These are phyloP conservation scores for Pleurotus tuber-regium DNA, from an alignment of 768 basidiomycete genomes.

Conservation along the genomic window DNA sequence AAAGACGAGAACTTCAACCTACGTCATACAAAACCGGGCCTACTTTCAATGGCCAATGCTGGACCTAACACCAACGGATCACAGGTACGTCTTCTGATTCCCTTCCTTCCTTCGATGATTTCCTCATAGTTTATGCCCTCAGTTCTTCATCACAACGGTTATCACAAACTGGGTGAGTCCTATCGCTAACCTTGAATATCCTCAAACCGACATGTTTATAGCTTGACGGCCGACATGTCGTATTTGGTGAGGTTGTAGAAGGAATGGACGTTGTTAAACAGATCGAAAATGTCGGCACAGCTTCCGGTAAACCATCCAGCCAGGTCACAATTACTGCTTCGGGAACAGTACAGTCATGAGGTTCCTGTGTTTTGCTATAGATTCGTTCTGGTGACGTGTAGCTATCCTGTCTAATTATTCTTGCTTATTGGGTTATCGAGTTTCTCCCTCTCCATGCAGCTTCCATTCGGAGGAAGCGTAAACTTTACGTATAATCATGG, in stretches of 20 bases:
- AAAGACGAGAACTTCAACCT: conserved; percentile 79
- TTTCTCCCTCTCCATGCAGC: neutral
- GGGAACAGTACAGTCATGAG: conserved; percentile 33
- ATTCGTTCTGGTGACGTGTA: neutral
- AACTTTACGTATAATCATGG: neutral
- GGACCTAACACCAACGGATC: conserved; percentile 81
- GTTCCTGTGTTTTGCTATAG: neutral
- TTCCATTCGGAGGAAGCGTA: neutral
- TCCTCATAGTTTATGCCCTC: neutral
- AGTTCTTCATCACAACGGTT: conserved; percentile 81
- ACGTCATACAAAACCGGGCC: conserved; percentile 63
- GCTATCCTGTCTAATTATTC: neutral
- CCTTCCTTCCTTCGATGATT: neutral
- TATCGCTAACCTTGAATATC: neutral
- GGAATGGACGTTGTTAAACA: conserved; percentile 64
- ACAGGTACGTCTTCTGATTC: conserved; percentile 40
- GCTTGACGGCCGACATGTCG: conserved; percentile 67
- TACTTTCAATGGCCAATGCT: conserved; percentile 85
- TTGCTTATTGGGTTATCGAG: neutral
- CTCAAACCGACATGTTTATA: conserved; percentile 13
- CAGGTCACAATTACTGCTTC: conserved; percentile 59
- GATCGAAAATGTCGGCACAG: conserved; percentile 47
- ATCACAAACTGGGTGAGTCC: conserved; percentile 57
- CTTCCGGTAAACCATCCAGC: conserved; percentile 34
- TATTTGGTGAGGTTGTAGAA: conserved; percentile 65